A percentile compares a stretch with the other conserved stretches of the same genome.
Conservation (phyloP, 208 protist genomes). For the Tritrichomonas foetus region DNA sequence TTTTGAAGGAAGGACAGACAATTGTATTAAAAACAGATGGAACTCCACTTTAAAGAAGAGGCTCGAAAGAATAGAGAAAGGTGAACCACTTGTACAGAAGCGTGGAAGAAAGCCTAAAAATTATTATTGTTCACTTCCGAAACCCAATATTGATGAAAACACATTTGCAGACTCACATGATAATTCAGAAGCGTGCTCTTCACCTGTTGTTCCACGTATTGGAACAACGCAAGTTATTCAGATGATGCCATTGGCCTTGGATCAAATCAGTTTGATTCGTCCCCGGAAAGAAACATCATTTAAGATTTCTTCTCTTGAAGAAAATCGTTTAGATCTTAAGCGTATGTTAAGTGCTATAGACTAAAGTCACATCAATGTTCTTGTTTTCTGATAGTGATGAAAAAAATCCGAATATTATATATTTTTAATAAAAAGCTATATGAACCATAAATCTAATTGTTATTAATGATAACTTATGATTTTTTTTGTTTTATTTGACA, state of each 20-base stretch:
- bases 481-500: background rate
- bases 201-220: no score
- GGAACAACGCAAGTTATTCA: no score
- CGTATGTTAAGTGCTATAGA: background rate
- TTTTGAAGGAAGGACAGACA: constrained; percentile 52
- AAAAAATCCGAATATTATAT: background rate
- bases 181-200: no score
- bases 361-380: background rate
- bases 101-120: background rate
- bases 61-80: background rate
- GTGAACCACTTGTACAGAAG: background rate
- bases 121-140: no score
- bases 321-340: background rate
- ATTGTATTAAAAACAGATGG: no score
- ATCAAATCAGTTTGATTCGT: no score
- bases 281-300: no score
- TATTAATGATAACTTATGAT: background rate
- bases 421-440: background rate
- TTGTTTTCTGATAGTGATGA: background rate
- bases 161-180: no score
- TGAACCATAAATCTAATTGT: background rate
- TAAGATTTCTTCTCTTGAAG: no score
- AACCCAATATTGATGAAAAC: no score
- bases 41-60: no score
- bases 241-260: no score